These are phyloP conservation scores for Wallacemonas sp. DNA, from an alignment of 208 protist species.

Conservation along the genomic window DNA sequence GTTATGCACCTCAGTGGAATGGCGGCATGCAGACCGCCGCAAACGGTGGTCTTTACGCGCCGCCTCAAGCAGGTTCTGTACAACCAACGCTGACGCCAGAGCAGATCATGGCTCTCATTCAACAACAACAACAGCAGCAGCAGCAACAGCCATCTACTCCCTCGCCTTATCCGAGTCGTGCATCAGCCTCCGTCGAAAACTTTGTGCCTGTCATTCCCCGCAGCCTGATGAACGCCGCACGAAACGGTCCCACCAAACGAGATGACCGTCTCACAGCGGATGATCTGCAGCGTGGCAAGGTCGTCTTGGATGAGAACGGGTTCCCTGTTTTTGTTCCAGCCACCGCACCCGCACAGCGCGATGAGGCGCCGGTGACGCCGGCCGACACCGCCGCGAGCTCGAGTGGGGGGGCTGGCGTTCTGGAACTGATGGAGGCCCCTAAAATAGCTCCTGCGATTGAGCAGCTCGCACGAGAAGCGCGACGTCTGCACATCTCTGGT, in stretches of 20 bases:
- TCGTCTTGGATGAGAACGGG: conserved; percentile 11
- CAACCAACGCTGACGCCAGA: conserved; percentile 10
- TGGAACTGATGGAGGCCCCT: conserved; percentile 61
- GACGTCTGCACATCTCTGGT: conserved; percentile 79
- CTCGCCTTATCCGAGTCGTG: too few species aligned
- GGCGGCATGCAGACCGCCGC: too few species aligned
- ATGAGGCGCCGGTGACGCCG: too few species aligned
- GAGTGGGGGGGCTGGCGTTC: conserved; percentile 3
- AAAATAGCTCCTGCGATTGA: conserved; percentile 72
- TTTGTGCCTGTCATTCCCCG: conserved; percentile 60
- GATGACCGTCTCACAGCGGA: background rate
- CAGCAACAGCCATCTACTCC: conserved; percentile 17
- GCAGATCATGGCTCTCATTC: conserved; percentile 13
- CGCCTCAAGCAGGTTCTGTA: background rate
- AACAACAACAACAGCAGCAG: conserved; percentile 15
- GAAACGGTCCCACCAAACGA: conserved; percentile 12
- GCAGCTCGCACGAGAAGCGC: conserved; percentile 60
- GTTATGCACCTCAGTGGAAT: too few species aligned
- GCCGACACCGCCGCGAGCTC: too few species aligned
- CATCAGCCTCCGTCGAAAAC: conserved; percentile 60
- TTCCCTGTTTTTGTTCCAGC: conserved; percentile 4
- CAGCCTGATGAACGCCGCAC: conserved; percentile 30
- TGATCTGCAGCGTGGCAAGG: conserved; percentile 1
- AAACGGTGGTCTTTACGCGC: background rate
- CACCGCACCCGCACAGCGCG: background rate